Evolutionary conservation across 768 basidiomycete genomes (phyloP), one percentile per base, ranked within the genome.

Genomic region (Fomitopsis pulvina): DNA sequence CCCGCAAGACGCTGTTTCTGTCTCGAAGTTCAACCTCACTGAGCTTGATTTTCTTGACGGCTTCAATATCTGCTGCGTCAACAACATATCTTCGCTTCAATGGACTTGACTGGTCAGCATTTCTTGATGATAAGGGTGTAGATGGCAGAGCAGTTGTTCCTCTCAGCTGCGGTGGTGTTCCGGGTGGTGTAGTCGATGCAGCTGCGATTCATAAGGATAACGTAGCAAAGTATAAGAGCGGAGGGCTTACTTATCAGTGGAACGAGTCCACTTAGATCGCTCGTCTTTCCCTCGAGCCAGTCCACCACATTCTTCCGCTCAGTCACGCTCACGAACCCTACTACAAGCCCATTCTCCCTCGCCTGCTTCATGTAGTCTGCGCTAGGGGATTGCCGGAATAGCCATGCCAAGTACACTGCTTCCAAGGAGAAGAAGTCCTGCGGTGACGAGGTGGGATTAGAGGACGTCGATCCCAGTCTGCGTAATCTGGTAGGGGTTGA

Each of bases 341-440:
- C 76, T 2, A 79, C 72, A 26, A 92, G 68, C 1, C 89, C 87
- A 38, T 75, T 75, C 60, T 87, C 86, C 48, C 89, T 74, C 2
- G 85, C 84, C 58, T 87, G 83, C 62, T 84, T 86, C 80, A 95
- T 82, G 68, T 98, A 98, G 56, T 94, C 91, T 14, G 85, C 87
- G 26, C 82, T 80, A 0, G 80, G 73, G 0, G 80, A 79, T 62
- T 90, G 87, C 41, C 79, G 73, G 27, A 86, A 73, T 3, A 83
- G 69, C 87, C 85, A 98, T 25, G 87, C 85, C n/a, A 94, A 73
- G 57, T 88, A 85, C 8, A 98, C 72, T 1, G 91, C 86, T 46
- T 88, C 87, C 12, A 93, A 66, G 9, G 87, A 76, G 66, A 87
- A 91, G 56, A 86, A 85, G 42, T 88, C 85, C n/a, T 71, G 55